Percentiles rank a stretch among this genome's conserved stretches.
Conservation (phyloP, 306 rosid genomes). For the Quercus mongolica region DNA sequence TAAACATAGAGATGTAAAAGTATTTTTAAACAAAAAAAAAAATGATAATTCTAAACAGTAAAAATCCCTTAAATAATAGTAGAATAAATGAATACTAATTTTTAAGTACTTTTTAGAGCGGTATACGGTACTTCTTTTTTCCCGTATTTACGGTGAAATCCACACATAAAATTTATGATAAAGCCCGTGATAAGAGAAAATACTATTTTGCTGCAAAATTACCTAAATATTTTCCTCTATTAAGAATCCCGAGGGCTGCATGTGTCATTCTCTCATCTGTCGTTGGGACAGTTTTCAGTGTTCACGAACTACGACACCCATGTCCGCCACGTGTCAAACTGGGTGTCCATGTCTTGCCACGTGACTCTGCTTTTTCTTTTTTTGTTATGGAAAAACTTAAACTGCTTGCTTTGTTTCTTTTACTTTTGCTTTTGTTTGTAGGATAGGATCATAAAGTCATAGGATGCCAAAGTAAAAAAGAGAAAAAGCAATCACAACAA, state of each 20-base stretch:
- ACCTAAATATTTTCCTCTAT: too few relatives aligned
- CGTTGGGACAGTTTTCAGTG: neutral
- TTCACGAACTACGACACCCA: neutral
- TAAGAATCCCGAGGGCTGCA: too few relatives aligned
- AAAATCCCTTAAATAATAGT: rapidly evolving
- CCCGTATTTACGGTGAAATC: rapidly evolving
- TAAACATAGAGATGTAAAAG: rapidly evolving
- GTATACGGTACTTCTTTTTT: too few relatives aligned
- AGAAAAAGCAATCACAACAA: neutral
- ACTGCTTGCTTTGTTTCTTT: neutral
- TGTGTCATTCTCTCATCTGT: neutral
- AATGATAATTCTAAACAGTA: rapidly evolving
- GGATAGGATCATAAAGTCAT: neutral
- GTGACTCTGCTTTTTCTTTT: neutral
- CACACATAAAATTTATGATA: too few relatives aligned
- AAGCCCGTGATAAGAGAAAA: too few relatives aligned
- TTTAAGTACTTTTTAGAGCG: too few relatives aligned
- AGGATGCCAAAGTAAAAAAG: neutral
- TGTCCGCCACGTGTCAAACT: neutral
- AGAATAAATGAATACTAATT: too few relatives aligned
- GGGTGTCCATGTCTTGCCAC: neutral
- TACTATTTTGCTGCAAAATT: too few relatives aligned
- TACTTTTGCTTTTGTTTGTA: neutral
- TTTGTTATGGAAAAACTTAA: neutral
- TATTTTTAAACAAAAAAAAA: too few relatives aligned